phyloP scores from a whole-genome alignment of 345 rosid genomes.

The Isatis tinctoria region DNA sequence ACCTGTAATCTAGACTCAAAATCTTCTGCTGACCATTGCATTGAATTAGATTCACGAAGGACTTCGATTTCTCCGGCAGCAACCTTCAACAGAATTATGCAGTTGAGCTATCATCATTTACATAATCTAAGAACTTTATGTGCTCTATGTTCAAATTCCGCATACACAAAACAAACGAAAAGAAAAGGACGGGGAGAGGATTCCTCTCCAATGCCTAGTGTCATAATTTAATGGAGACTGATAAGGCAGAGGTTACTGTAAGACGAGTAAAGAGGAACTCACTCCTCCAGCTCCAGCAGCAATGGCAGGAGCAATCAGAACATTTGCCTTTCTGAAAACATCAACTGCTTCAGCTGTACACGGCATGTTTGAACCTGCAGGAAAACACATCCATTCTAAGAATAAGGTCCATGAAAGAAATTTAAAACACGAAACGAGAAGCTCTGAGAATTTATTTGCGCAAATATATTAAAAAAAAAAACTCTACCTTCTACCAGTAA shows the following conservation, averaged over 20 bases:
- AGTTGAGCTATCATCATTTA: neutral
- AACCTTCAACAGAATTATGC: slow-evolving; percentile 49
- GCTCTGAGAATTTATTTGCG: neutral
- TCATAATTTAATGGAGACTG: neutral
- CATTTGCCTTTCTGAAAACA: slow-evolving; percentile 77
- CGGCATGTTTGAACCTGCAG: slow-evolving; percentile 90
- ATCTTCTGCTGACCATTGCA: slow-evolving; percentile 98
- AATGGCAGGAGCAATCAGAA: slow-evolving; percentile 91
- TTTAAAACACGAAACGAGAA: neutral
- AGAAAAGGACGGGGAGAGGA: neutral
- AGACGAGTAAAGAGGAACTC: slow-evolving; percentile 20
- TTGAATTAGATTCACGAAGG: slow-evolving; percentile 74
- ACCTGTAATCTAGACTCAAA: slow-evolving; percentile 97
- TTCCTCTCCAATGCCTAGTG: slow-evolving; percentile 1
- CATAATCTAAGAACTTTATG: neutral
- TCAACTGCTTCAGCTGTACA: slow-evolving; percentile 95
- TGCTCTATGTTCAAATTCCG: no score
- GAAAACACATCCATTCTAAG: slow-evolving; percentile 1
- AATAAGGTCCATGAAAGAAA: neutral
- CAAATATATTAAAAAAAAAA: slow-evolving; percentile 5
- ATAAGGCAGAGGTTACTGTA: neutral
- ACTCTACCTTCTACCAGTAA: slow-evolving; percentile 83
- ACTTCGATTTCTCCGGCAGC: slow-evolving; percentile 97
- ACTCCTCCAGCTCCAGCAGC: slow-evolving; percentile 99
- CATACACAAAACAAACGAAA: neutral